phyloP scores from a whole-genome alignment of 2,329 filamentous ascomycete genomes.

The Colletotrichum neosansevieriae region DNA sequence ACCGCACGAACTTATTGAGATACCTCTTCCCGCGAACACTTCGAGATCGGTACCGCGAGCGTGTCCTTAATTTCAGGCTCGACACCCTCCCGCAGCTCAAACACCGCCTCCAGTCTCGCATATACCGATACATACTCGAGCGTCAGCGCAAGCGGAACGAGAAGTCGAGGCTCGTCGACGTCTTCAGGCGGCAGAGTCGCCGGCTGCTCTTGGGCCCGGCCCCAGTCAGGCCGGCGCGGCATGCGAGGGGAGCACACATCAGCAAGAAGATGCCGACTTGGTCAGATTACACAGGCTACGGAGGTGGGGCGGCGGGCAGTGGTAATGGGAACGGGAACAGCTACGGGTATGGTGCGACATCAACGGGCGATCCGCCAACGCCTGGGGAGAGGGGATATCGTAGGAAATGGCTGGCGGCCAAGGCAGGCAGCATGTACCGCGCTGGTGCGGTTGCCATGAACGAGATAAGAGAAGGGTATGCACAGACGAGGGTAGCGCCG shows the following conservation, averaged over 20 bases:
- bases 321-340: conserved; percentile 43
- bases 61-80: conserved; percentile 78
- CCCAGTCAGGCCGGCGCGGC: conserved; percentile 45
- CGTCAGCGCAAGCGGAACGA: conserved; percentile 69
- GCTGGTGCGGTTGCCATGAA: conserved; percentile 68
- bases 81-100: conserved; percentile 79
- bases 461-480: conserved; percentile 70
- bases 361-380: conserved; percentile 44
- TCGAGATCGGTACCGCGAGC: conserved; percentile 73
- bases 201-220: conserved; percentile 59
- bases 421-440: conserved; percentile 69
- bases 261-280: conserved; percentile 42
- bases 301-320: conserved; percentile 28
- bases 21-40: conserved; percentile 76
- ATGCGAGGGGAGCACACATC: conserved; percentile 47
- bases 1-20: conserved; percentile 67
- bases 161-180: conserved; percentile 60
- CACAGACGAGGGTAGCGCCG: conserved; percentile 60
- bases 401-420: conserved; percentile 79
- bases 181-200: conserved; percentile 55
- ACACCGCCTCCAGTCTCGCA: conserved; percentile 77
- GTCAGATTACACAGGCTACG: conserved; percentile 38
- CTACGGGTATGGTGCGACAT: conserved; percentile 49
- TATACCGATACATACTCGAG: conserved; percentile 80
- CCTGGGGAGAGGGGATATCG: conserved; percentile 75